These are phyloP conservation scores for Agaricus subrufescens DNA, from an alignment of 768 basidiomycete species.

Conservation along the genomic window DNA sequence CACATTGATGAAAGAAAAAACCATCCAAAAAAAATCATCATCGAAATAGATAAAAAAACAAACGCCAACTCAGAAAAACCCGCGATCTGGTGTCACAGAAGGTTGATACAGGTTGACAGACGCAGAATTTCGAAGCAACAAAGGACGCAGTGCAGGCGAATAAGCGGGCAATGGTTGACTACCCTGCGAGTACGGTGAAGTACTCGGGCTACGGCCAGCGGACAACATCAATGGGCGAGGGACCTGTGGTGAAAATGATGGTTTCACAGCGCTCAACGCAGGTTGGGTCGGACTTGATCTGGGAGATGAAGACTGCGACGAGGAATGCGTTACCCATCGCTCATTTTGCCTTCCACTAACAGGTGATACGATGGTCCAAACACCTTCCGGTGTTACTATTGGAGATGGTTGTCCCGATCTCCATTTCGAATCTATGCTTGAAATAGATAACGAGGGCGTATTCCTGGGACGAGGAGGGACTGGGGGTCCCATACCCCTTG, in stretches of 20 bases:
- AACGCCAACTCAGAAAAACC: not conserved
- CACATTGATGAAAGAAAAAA: not conserved
- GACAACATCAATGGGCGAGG: conserved; percentile 6
- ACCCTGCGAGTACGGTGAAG: not conserved
- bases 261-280: conserved; percentile 11
- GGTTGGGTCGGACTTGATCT: conserved; percentile 1
- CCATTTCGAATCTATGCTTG: not conserved
- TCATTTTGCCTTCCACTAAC: not conserved
- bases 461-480: conserved; percentile 1
- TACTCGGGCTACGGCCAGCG: not conserved
- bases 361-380: conserved; percentile 1
- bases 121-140: not conserved
- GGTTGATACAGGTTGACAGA: not conserved
- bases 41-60: not conserved
- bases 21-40: not conserved
- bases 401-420: not conserved
- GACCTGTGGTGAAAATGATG: conserved; percentile 7
- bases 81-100: not conserved
- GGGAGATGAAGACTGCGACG: conserved; percentile 3
- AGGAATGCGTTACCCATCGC: not conserved
- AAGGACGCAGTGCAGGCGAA: not conserved
- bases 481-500: not conserved
- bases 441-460: conserved; percentile 1
- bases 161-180: not conserved
- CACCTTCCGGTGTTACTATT: conserved; percentile 3